Base-by-base conservation (phyloP, 768 basidiomycete species). In the Mycena amicta region DNA sequence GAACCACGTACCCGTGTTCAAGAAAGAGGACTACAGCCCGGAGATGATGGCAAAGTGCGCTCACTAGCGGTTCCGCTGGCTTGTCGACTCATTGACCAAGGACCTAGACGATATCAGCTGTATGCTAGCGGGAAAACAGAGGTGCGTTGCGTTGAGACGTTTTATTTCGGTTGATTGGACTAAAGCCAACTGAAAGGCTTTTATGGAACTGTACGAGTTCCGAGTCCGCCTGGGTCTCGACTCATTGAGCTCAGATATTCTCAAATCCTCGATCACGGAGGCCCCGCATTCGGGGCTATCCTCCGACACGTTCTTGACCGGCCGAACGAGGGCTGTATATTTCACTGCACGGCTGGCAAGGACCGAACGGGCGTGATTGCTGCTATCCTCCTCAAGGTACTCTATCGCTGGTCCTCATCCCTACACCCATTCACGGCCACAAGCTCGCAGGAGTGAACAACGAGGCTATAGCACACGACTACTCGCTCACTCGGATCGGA, bases 321-420 rank as follows among this genome's bases (percentile, higher is more conserved):
- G 55, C 87, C 90, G 66, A 76, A 80, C 39, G 81, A 84, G 20
- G 83, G 80, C 0, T 87, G 81, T 62, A 60, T 92, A 26, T 89
- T 93, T 63, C 90, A 93, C 65, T 93, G 92, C 63, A 92, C 92
- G 53, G 92, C 90, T 26, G 92, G 92, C 3, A 93, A 93, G 70
- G 91, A 93, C 72, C 76, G 92, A 64, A 93, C 92, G 2, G 92
- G 90, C 16, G 74, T 93, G 23, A 72, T 88, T 33, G 88, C 89
- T 15, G 90, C 90, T 5, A 77, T 93, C 28, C 66, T 92, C 13
- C 75, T 93, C 25, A 85, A 86, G 72, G 90, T 91, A 67, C 28
- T 71, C 47, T 23, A 40, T 31, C 11, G 4, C n/a, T 47, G 5
- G 26, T n/a, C n/a, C n/a, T n/a, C 50, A 49, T 52, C 56, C 47